These are phyloP conservation scores for Akebia trifoliata DNA, from an alignment of 164 flowering plant genomes.

Conservation along the genomic window DNA sequence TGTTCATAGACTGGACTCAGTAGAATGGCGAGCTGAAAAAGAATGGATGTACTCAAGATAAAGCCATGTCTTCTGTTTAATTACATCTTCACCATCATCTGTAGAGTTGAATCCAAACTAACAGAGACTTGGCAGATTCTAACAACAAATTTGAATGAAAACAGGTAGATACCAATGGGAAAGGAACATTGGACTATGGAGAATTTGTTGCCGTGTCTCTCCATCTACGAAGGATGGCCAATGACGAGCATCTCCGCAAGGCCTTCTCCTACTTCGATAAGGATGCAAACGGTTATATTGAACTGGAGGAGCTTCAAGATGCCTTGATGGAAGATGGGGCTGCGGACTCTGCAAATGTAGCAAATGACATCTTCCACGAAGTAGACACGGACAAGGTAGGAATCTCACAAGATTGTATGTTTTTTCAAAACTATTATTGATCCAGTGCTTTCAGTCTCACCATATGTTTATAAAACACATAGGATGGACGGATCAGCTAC, in stretches of 20 bases:
- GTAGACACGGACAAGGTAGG: constrained; percentile 89
- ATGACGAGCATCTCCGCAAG: constrained; percentile 81
- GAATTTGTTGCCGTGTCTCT: constrained; percentile 79
- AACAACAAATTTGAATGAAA: no score
- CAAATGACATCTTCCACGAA: constrained; percentile 84
- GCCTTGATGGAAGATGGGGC: constrained; percentile 80
- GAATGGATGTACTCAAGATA: no score
- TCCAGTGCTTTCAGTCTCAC: no score
- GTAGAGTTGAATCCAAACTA: no score
- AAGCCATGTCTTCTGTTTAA: no score
- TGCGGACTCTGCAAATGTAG: constrained; percentile 54
- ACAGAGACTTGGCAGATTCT: no score
- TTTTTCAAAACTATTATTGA: no score
- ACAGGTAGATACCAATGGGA: constrained; percentile 75
- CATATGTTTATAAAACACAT: constrained; percentile 19
- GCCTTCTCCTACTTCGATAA: constrained; percentile 85
- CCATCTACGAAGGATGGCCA: constrained; percentile 78
- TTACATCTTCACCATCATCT: no score
- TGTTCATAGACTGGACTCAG: no score
- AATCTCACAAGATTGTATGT: no score
- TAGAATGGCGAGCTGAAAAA: no score
- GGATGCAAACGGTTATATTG: constrained; percentile 69
- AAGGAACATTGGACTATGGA: constrained; percentile 75
- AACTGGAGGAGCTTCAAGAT: constrained; percentile 71
- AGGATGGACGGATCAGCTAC: constrained; percentile 89